Evolutionary conservation across 805 yeast species (phyloP), one percentile per base, ranked within the genome.

Genomic region (Candida silvatica): DNA sequence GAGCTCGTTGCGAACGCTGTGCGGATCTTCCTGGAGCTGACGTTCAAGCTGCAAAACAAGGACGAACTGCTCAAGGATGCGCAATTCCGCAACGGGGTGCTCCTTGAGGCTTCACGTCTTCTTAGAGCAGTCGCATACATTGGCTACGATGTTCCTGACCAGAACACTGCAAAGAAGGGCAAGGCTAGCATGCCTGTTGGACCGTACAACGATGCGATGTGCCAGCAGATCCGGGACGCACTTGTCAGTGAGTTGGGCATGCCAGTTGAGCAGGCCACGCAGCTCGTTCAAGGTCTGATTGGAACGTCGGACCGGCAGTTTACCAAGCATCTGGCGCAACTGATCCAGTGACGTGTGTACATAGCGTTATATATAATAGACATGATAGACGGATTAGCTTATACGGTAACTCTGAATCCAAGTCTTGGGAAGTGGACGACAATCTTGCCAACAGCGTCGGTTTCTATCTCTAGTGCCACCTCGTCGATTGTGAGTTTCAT

Each of bases 21-120:
- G 3, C 70, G 79, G 33, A 60, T 84, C 36, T 67, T 79, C 24
- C 82, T 86, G 62, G 88, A 85, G 54, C 62, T 86, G 32, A 85
- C 94, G n/a, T 78, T 84, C 53, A 77, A 80, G 45, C 71, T 77
- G 24, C 69, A 70, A 22, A 39, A 44, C 18, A 44, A 42, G 27
- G 20, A 17, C 4, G 77, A 80, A 47, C 74, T 80, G 49, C 61
- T 77, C 32, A 74, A 75, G 43, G 95, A 87, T 54, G 94, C 94
- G 4, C 88, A 84, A 52, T 74, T 71, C 44, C 69, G 90, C 48
- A 67, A 78, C 39, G 67, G 83, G 26, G 78, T 86, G 2, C 73
- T 76, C 44, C 41, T 55, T 28, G 98, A 90, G 49, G 64, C 84
- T 11, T 74, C 92, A 1, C 63, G 74, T 29, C 60, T 86, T 17